A percentile compares a stretch with the other conserved stretches of the same genome.
These are phyloP conservation scores for Tothia fuscella DNA, from an alignment of 2,329 filamentous ascomycete genomes.

Conservation along the genomic window DNA sequence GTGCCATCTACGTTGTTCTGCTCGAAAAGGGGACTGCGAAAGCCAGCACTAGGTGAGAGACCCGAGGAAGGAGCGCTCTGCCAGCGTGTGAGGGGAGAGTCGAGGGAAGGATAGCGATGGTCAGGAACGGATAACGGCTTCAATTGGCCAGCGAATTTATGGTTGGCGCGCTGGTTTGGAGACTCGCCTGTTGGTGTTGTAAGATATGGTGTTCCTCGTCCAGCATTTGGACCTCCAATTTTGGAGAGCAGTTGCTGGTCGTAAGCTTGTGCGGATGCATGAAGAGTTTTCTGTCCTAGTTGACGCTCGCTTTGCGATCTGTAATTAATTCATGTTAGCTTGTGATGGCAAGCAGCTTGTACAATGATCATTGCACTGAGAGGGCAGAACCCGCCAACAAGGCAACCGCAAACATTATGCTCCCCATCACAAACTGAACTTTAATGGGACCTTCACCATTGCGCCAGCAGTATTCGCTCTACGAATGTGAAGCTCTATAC, in stretches of 20 bases:
- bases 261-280: conserved; percentile 49
- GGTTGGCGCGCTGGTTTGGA: too few species aligned
- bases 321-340: conserved; percentile 11
- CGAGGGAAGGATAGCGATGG: conserved; percentile 26
- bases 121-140: conserved; percentile 35
- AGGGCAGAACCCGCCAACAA: too few species aligned
- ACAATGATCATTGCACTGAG: background rate
- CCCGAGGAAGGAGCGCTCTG: conserved; percentile 27
- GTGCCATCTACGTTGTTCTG: conserved; percentile 18
- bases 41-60: conserved; percentile 31
- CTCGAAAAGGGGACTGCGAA: conserved; percentile 31
- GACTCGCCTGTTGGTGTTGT: too few species aligned
- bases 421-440: too few species aligned
- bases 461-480: too few species aligned
- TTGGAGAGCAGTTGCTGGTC: conserved; percentile 51
- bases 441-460: too few species aligned
- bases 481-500: too few species aligned
- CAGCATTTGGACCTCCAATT: conserved; percentile 48
- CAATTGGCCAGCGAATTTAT: conserved; percentile 22
- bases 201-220: conserved; percentile 34
- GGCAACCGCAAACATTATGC: too few species aligned
- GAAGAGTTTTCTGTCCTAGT: conserved; percentile 44
- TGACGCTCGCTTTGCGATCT: conserved; percentile 49
- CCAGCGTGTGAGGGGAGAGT: conserved; percentile 30
- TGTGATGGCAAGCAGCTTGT: background rate